phyloP scores from a whole-genome alignment of 495 filamentous ascomycete genomes.

The Neurospora sp. region DNA sequence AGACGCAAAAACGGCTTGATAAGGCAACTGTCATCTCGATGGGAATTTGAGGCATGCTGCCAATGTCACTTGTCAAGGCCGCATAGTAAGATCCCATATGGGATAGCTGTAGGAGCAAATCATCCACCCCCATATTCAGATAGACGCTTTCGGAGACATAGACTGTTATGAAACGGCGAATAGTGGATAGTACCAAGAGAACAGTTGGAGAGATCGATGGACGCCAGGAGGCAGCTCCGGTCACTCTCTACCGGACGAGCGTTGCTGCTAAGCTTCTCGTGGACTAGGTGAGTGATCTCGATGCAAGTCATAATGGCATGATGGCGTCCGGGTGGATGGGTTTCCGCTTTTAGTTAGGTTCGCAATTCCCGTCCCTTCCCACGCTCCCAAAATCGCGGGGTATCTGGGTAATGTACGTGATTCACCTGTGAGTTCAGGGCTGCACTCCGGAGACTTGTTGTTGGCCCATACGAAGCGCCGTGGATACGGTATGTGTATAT shows the following conservation, averaged over 20 bases:
- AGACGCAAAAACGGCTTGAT: neutral
- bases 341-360: neutral
- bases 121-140: neutral
- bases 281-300: neutral
- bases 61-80: neutral
- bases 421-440: neutral
- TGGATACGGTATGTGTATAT: neutral
- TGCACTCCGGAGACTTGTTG: neutral
- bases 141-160: neutral
- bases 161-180: neutral
- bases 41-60: neutral
- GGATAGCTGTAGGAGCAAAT: neutral
- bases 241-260: neutral
- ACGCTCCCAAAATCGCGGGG: neutral
- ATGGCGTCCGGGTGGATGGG: neutral
- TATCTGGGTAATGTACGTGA: neutral
- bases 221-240: neutral
- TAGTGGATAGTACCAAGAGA: neutral
- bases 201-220: neutral
- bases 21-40: neutral
- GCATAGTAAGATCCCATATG: neutral
- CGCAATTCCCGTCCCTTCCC: neutral
- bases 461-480: neutral
- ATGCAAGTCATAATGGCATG: neutral
- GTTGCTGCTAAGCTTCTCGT: neutral